These are phyloP conservation scores for Cardamine occulta DNA, from an alignment of 345 rosid species.

Conservation along the genomic window DNA sequence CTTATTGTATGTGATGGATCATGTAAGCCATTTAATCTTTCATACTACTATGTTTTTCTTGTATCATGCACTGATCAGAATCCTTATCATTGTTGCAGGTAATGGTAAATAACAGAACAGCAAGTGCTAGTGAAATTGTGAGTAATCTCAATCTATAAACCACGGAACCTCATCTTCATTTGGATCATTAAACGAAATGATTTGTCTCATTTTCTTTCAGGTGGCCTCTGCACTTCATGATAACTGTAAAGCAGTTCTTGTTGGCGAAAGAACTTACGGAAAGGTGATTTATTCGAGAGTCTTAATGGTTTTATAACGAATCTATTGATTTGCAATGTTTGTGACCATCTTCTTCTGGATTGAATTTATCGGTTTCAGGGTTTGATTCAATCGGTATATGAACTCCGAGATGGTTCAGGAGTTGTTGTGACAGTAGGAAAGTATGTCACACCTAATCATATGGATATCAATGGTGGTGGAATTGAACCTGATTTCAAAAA, in stretches of 20 bases:
- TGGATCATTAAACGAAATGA: not conserved
- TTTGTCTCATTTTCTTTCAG: conserved; percentile 47
- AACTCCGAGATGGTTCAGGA: conserved; percentile 92
- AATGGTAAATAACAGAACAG: conserved; percentile 89
- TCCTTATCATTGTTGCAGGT: conserved; percentile 52
- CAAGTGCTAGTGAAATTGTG: conserved; percentile 97
- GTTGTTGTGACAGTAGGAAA: conserved; percentile 84
- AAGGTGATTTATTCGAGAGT: conserved; percentile 54
- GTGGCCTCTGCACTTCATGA: conserved; percentile 99
- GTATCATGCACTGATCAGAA: conserved; percentile 15
- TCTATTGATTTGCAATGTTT: conserved; percentile 25
- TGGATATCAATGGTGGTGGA: conserved; percentile 94
- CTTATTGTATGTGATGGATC: conserved; percentile 66
- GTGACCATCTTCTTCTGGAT: conserved; percentile 5
- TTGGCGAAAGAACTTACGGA: conserved; percentile 88
- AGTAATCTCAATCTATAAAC: conserved; percentile 35
- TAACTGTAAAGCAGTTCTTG: conserved; percentile 96
- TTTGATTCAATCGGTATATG: conserved; percentile 87
- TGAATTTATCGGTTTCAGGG: conserved; percentile 53
- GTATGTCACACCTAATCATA: conserved; percentile 85
- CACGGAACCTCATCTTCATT: conserved; percentile 4
- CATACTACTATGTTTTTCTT: not conserved
- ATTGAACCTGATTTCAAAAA: conserved; percentile 76
- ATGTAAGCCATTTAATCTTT: conserved; percentile 36
- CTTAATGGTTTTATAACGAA: not conserved